Percentiles rank a stretch among this genome's conserved stretches.
phyloP scores from a whole-genome alignment of 1,284 basidiomycete genomes.

The Rhodotorula sp. region DNA sequence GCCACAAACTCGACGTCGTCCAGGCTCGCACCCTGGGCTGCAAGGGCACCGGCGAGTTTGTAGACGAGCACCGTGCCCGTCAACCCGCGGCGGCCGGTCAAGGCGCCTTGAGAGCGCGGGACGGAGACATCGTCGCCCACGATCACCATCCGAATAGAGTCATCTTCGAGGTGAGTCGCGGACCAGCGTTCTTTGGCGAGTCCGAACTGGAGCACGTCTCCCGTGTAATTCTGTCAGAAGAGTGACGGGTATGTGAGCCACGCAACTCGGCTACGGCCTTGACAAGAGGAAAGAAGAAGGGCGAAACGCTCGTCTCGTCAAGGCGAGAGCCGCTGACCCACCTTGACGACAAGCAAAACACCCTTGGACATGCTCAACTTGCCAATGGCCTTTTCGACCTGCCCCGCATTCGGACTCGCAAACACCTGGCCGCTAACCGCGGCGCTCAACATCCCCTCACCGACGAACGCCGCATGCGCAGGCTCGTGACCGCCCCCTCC shows the following conservation, averaged over 20 bases:
- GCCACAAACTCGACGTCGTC: slow-evolving; percentile 70
- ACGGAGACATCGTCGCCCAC: slow-evolving; percentile 90
- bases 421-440: slow-evolving; percentile 77
- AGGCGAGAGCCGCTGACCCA: background rate
- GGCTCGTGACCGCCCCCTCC: slow-evolving; percentile 92
- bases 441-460: slow-evolving; percentile 74
- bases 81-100: slow-evolving; percentile 71
- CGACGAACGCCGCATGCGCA: slow-evolving; percentile 57
- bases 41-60: slow-evolving; percentile 74
- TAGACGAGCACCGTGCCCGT: slow-evolving; percentile 81
- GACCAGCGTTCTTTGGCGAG: slow-evolving; percentile 83
- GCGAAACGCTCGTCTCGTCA: no score
- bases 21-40: slow-evolving; percentile 54
- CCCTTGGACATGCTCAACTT: slow-evolving; percentile 24
- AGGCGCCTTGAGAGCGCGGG: slow-evolving; percentile 61
- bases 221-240: slow-evolving; percentile 42
- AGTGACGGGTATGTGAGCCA: background rate
- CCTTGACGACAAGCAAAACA: slow-evolving; percentile 76
- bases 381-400: slow-evolving; percentile 47
- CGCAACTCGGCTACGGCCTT: background rate
- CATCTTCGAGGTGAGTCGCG: slow-evolving; percentile 63
- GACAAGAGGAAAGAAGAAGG: background rate
- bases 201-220: slow-evolving; percentile 88
- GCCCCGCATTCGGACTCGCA: slow-evolving; percentile 55
- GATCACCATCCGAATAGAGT: slow-evolving; percentile 72